A percentile compares a stretch with the other conserved stretches of the same genome.
Evolutionary conservation across 495 filamentous ascomycete genomes (phyloP).

Genomic region (Aeminium ludgeri): DNA sequence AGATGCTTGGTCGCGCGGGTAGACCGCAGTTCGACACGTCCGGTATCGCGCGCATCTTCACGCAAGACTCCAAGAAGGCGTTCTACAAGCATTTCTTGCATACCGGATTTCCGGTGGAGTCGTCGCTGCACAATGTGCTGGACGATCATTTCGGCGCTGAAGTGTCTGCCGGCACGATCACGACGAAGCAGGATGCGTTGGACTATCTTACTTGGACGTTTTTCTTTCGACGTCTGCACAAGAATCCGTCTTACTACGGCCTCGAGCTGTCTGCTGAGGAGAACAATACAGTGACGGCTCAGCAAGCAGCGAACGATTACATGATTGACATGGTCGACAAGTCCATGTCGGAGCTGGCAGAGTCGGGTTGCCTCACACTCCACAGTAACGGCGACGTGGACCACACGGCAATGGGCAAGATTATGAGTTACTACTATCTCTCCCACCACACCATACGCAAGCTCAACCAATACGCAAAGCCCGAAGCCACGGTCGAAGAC

Average conservation of each 20-base stretch:
- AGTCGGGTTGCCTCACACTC: constrained; percentile 65
- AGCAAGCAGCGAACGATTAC: constrained; percentile 71
- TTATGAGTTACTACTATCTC: constrained; percentile 98
- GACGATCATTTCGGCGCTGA: constrained; percentile 96
- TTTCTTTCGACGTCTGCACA: constrained; percentile 93
- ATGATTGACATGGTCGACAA: constrained; percentile 82
- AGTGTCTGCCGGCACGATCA: constrained; percentile 79
- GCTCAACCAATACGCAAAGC: constrained; percentile 58
- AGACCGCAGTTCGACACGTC: constrained; percentile 93
- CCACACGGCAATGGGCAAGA: constrained; percentile 80
- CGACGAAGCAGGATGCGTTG: constrained; percentile 87
- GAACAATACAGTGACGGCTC: constrained; percentile 74
- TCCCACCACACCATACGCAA: constrained; percentile 88
- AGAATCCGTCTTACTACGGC: constrained; percentile 96
- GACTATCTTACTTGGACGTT: constrained; percentile 99
- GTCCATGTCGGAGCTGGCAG: constrained; percentile 60
- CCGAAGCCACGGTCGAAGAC: constrained; percentile 64
- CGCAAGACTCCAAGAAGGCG: constrained; percentile 94
- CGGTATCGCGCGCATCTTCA: constrained; percentile 91
- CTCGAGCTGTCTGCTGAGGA: constrained; percentile 88
- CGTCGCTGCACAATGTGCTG: constrained; percentile 83
- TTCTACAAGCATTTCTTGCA: constrained; percentile 99
- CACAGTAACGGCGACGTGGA: constrained; percentile 81
- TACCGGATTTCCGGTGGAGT: constrained; percentile 95
- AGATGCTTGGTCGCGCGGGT: constrained; percentile 94